Evolutionary conservation across 805 yeast genomes (phyloP).

Genomic region (Clavispora vitiphila): DNA sequence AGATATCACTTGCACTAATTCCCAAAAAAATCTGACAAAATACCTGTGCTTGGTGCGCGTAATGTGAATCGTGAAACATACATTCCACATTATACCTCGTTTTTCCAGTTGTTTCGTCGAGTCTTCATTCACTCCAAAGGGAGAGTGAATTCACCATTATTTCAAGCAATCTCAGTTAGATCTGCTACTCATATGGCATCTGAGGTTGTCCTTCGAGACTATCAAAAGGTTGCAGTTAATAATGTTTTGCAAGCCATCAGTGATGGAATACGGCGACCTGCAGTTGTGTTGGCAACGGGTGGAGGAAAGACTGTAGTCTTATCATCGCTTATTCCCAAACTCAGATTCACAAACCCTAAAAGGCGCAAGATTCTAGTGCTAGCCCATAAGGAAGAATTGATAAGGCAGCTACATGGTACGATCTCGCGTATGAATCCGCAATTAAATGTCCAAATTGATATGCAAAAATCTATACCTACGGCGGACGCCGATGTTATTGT

Average conservation of each 20-base stretch:
- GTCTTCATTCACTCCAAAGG: too few species aligned
- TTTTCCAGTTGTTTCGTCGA: too few species aligned
- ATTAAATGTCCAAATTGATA: slow-evolving; percentile 57
- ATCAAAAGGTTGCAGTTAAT: slow-evolving; percentile 69
- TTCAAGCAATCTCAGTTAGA: too few species aligned
- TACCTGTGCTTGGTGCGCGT: too few species aligned
- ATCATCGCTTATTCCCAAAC: slow-evolving; percentile 47
- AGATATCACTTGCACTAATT: too few species aligned
- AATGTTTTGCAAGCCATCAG: slow-evolving; percentile 46
- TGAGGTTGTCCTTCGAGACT: slow-evolving; percentile 31
- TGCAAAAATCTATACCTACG: slow-evolving; percentile 49
- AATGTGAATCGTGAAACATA: too few species aligned
- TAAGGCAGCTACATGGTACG: slow-evolving; percentile 59
- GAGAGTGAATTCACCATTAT: too few species aligned
- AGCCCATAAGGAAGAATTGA: slow-evolving; percentile 79
- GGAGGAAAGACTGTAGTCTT: slow-evolving; percentile 91
- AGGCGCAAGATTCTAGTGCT: slow-evolving; percentile 51
- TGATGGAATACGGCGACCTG: slow-evolving; percentile 51
- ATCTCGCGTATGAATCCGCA: slow-evolving; percentile 46
- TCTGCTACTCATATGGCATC: too few species aligned
- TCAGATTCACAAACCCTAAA: slow-evolving; percentile 14
- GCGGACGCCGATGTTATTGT: slow-evolving; percentile 58
- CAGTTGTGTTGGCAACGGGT: slow-evolving; percentile 87
- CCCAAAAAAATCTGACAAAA: too few species aligned
- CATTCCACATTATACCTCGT: too few species aligned